These are phyloP conservation scores for Phytophthora fragariaefolia DNA, from an alignment of 352 stramenopile genomes.

Conservation along the genomic window DNA sequence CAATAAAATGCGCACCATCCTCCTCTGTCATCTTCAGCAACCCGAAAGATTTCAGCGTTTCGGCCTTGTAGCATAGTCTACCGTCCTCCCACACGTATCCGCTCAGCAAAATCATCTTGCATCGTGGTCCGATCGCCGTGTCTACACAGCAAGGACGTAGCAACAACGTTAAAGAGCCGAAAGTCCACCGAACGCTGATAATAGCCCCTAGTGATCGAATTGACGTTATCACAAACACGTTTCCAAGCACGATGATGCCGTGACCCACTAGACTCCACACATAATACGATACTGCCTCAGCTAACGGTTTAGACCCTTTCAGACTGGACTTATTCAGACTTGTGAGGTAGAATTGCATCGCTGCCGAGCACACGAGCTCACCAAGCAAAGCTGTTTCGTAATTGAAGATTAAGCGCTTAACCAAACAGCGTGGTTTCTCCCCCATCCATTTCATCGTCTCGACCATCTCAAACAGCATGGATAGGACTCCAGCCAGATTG, in stretches of 20 bases:
- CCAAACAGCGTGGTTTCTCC: constrained; percentile 6
- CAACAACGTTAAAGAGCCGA: constrained; percentile 1
- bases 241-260: constrained; percentile 17
- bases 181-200: constrained; percentile 7
- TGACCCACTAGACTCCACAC: constrained; percentile 26
- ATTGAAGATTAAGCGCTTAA: constrained; percentile 25
- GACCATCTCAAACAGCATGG: constrained; percentile 30
- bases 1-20: no score
- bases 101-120: constrained; percentile 12
- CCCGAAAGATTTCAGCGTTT: constrained; percentile 20
- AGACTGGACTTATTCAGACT: constrained; percentile 23
- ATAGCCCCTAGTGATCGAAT: constrained; percentile 9
- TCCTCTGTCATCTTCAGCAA: constrained; percentile 21
- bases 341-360: constrained; percentile 27
- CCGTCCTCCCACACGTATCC: constrained; percentile 18
- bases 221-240: constrained; percentile 8
- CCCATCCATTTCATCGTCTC: constrained; percentile 15
- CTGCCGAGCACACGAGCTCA: constrained; percentile 20
- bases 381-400: constrained; percentile 24
- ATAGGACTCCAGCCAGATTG: constrained; percentile 27
- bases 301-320: constrained; percentile 6
- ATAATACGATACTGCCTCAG: constrained; percentile 21
- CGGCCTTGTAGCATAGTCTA: constrained; percentile 11
- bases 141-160: constrained; percentile 16
- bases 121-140: background rate